Evolutionary conservation across 1,139 yeast genomes (phyloP).

Genomic region (Hemisphaericaspora xylanilytica): DNA sequence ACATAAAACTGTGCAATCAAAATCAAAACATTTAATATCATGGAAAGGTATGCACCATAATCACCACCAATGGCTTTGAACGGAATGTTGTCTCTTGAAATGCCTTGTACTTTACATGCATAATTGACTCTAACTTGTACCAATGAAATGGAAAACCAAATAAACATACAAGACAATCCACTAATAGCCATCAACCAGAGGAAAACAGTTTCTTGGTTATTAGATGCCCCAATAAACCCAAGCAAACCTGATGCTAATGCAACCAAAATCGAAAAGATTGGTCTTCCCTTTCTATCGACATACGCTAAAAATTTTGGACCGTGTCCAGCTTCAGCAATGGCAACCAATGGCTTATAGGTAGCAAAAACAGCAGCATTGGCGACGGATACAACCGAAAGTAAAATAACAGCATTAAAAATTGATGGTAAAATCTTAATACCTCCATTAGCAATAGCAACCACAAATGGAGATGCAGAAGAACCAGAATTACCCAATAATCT

Average conservation of each 20-base stretch:
- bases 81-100: slow-evolving; percentile 23
- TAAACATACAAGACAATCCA: slow-evolving; percentile 37
- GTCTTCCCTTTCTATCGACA: slow-evolving; percentile 25
- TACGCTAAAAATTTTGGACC: slow-evolving; percentile 32
- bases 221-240: slow-evolving; percentile 33
- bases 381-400: slow-evolving; percentile 32
- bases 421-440: slow-evolving; percentile 32
- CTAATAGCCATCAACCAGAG: slow-evolving; percentile 38
- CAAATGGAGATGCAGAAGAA: slow-evolving; percentile 26
- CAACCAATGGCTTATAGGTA: slow-evolving; percentile 30
- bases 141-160: slow-evolving; percentile 35
- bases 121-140: slow-evolving; percentile 27
- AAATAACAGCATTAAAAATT: slow-evolving; percentile 32
- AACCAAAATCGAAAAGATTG: slow-evolving; percentile 27
- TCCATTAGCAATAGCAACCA: slow-evolving; percentile 25
- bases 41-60: slow-evolving; percentile 33
- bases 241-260: slow-evolving; percentile 31
- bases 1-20: slow-evolving; percentile 35
- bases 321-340: slow-evolving; percentile 33
- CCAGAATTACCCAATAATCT: slow-evolving; percentile 32
- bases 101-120: slow-evolving; percentile 28
- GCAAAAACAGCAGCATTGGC: slow-evolving; percentile 36
- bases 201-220: slow-evolving; percentile 28
- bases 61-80: slow-evolving; percentile 30
- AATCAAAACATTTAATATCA: slow-evolving; percentile 27